Conservation (phyloP, 2,329 filamentous ascomycete species). For the Curvularia verruculosa region DNA sequence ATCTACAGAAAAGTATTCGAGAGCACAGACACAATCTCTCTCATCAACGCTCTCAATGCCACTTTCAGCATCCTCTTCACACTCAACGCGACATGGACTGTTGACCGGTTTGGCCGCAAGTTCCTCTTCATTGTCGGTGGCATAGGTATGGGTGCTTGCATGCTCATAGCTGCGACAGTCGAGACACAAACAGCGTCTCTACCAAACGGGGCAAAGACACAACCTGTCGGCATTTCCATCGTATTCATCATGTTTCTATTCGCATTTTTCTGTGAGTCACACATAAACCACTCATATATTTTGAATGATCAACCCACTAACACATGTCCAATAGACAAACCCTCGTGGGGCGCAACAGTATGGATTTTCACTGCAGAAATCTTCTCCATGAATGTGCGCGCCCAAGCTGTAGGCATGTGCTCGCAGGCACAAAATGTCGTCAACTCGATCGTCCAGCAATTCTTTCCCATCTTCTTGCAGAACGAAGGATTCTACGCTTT, state of each 20-base stretch:
- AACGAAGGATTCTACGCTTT: slow-evolving; percentile 64
- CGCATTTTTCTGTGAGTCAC: slow-evolving; percentile 63
- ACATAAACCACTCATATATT: not conserved
- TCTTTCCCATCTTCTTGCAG: slow-evolving; percentile 70
- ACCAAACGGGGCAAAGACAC: slow-evolving; percentile 59
- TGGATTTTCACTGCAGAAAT: slow-evolving; percentile 76
- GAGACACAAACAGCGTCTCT: slow-evolving; percentile 63
- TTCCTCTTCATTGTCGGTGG: slow-evolving; percentile 72
- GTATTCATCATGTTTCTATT: slow-evolving; percentile 72
- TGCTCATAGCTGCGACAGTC: slow-evolving; percentile 68
- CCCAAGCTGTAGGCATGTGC: slow-evolving; percentile 72
- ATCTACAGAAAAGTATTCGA: slow-evolving; percentile 75
- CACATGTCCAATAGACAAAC: slow-evolving; percentile 59
- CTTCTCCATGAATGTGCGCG: slow-evolving; percentile 74
- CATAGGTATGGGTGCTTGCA: slow-evolving; percentile 71
- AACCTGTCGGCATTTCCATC: slow-evolving; percentile 69
- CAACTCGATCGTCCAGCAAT: slow-evolving; percentile 71
- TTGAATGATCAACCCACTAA: slow-evolving; percentile 26
- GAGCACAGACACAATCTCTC: slow-evolving; percentile 61
- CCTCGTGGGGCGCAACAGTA: slow-evolving; percentile 71
- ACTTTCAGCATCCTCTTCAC: slow-evolving; percentile 76
- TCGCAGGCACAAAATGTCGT: slow-evolving; percentile 64
- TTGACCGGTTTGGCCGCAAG: slow-evolving; percentile 73
- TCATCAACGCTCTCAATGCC: slow-evolving; percentile 77
- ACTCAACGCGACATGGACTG: slow-evolving; percentile 74